Base-by-base conservation (phyloP, 2,329 filamentous ascomycete species). In the Ophiostoma fasciatum region DNA sequence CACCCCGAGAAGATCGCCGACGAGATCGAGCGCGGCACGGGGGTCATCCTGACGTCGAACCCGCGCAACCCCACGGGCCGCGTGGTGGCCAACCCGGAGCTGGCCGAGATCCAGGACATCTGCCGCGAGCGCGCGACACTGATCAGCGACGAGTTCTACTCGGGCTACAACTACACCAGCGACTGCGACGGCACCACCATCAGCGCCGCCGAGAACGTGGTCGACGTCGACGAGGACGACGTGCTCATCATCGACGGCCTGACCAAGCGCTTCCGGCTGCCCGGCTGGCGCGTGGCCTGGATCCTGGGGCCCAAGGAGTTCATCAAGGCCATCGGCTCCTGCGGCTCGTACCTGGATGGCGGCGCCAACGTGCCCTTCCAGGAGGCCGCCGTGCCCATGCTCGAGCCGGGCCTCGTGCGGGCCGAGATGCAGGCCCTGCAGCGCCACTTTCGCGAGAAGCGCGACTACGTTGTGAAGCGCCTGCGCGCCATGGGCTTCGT, bases 111-210 rank as follows among this genome's bases (percentile, higher is more conserved):
- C 49, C 87, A 96, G 57, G 82, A 94, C 52, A 79, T 94, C 49
- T 93, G 85, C 64, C 77, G 85, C 52, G 82, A 85, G 46, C 76
- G 85, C 37, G 85, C 85, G 4, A 96, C 88, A 1, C 66, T 96
- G 38, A 87, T 96, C 55, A 83, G 87, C 61, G 88, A 96, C 52
- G 88, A 96, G 60, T 96, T 96, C 66, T 96, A 96, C 62, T 77
- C 78, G 10, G 84, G 87, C 17, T 96, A 94, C 67, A 94, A 94
- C 62, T 96, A 96, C 63, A 92, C 83, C 25, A 82, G 74, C 48
- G 69, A 85, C 61, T 96, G 88, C 55, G 87, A 94, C 52, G 88
- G 88, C 27, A 75, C 71, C 21, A 92, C 88, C 29, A 83, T 94
- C 54, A 87, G 79, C 33, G 80, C 85, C 8, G 88, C 88, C 5